Conservation (phyloP, 306 rosid species). For the Glycine soja region DNA sequence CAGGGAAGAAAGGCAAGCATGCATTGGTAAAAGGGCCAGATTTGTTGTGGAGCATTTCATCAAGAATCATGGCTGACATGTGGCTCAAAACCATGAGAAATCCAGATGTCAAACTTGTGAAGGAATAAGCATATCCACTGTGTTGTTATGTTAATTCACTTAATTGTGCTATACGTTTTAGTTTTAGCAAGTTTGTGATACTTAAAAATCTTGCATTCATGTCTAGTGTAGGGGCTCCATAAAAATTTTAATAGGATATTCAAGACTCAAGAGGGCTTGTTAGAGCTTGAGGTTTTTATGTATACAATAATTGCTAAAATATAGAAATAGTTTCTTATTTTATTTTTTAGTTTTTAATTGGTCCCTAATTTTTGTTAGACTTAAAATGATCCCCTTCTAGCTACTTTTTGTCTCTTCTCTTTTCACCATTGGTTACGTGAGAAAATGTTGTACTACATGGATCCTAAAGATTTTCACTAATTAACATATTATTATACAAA, state of each 20-base stretch:
- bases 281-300: slow-evolving; percentile 4
- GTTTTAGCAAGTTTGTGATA: too few species aligned
- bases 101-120: slow-evolving; percentile 71
- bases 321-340: too few species aligned
- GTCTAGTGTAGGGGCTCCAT: neutral
- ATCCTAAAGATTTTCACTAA: too few species aligned
- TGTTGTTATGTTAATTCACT: too few species aligned
- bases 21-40: slow-evolving; percentile 60
- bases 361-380: too few species aligned
- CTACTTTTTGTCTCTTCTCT: too few species aligned
- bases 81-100: slow-evolving; percentile 88
- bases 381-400: too few species aligned
- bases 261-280: neutral
- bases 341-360: too few species aligned
- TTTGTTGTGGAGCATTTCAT: slow-evolving; percentile 86
- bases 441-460: too few species aligned
- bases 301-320: neutral
- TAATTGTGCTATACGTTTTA: too few species aligned
- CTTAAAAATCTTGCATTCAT: neutral
- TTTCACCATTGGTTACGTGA: too few species aligned
- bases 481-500: too few species aligned
- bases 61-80: slow-evolving; percentile 81
- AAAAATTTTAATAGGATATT: neutral
- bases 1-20: slow-evolving; percentile 68
- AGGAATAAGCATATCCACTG: slow-evolving; percentile 26